Base-by-base conservation (phyloP, 495 filamentous ascomycete genomes). In the Hyaloscypha bicolor region DNA sequence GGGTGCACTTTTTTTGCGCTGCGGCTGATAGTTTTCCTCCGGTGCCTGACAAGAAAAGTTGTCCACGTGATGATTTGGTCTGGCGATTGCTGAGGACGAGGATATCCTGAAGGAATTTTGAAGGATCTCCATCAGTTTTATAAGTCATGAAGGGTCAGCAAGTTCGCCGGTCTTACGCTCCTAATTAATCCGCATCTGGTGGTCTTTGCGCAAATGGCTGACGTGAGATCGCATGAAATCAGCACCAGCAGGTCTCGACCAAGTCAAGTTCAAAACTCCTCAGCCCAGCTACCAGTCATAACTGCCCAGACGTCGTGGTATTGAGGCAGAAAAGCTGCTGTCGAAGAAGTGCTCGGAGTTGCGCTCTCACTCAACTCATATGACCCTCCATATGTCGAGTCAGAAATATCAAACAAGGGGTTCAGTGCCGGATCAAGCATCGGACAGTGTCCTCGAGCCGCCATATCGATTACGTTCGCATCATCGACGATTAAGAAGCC, bases 301-400 rank as follows among this genome's bases (percentile, higher is more conserved):
- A 68, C 70, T 29, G 71, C 67, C 71, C 71, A 73, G 19, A 73
- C 11, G 55, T 73, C 68, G 60, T 68, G 62, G 55, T 73, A 73
- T 11, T 67, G 30, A 21, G 60, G 57, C 1, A 55, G 37, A 0
- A 11, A 22, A 30, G 22, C 25, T n/a, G 6, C 42, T 2, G 29
- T 42, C 9, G n/a, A 12, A 21, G 31, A 21, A 53, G 19, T 30
- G 31, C 16, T 32, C 53, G 55, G 19, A 57, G 33, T 33, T 22
- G 39, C 29, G 22, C 29, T 45, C 12, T 48, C 52, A 64, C 32
- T 62, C n/a, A 66, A 22, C 51, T 56, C 53, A 31, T 21, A 55
- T 6, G 63, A 65, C 16, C 59, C 48, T 1, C 53, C 63, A 59
- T 68, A 64, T 9, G 37, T 65, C 16, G 42, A 64, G 22, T 66